phyloP scores from a whole-genome alignment of 2,329 filamentous ascomycete genomes.

The Hypoxylon sp. region DNA sequence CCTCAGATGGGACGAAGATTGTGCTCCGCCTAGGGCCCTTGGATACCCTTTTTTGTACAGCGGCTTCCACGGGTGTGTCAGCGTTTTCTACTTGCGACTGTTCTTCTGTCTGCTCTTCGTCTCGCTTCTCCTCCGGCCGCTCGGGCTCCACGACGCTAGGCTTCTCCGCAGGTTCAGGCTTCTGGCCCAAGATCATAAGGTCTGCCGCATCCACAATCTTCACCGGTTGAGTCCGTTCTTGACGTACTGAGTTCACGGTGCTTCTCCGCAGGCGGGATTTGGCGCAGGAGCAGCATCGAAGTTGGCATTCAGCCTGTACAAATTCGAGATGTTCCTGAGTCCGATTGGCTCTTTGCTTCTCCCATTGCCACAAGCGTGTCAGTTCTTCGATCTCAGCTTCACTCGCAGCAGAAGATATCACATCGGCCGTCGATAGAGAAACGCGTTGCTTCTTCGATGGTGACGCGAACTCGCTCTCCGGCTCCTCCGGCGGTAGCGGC shows the following conservation, averaged over 20 bases:
- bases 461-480: constrained; percentile 72
- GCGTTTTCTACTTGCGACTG: constrained; percentile 37
- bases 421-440: constrained; percentile 62
- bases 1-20: constrained; percentile 72
- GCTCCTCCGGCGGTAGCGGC: constrained; percentile 68
- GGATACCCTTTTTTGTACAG: not conserved
- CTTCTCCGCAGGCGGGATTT: constrained; percentile 54
- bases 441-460: constrained; percentile 69
- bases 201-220: constrained; percentile 59
- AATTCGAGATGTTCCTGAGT: constrained; percentile 81
- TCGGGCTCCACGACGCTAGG: constrained; percentile 49
- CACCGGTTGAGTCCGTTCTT: constrained; percentile 53
- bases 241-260: constrained; percentile 51
- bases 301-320: constrained; percentile 78
- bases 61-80: constrained; percentile 50
- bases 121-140: constrained; percentile 20
- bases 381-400: constrained; percentile 72
- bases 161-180: constrained; percentile 43
- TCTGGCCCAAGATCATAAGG: constrained; percentile 58
- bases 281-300: constrained; percentile 74
- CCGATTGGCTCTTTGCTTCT: constrained; percentile 73
- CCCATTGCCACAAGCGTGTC: constrained; percentile 65
- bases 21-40: constrained; percentile 61
- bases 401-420: constrained; percentile 66
- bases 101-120: constrained; percentile 19